Evolutionary conservation across 2,329 filamentous ascomycete species (phyloP), one percentile per base, ranked within the genome.

Genomic region (Fusarium protoensiforme): DNA sequence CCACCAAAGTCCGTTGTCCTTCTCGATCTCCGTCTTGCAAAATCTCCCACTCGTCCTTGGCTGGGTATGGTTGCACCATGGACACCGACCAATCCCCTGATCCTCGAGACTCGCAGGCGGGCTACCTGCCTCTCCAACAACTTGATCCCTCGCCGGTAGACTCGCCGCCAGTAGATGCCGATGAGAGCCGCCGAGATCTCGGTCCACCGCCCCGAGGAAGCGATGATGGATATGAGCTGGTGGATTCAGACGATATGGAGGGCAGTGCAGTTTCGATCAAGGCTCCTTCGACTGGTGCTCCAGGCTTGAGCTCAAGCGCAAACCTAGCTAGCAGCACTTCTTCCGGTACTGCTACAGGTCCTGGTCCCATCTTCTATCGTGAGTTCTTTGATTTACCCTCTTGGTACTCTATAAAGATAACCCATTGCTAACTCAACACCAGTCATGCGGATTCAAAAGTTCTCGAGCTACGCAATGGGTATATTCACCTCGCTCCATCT

Each of bases 381-480:
- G 86, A 41, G 89, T 84, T 54, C 22, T 29, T 22, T 31, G 63
- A 57, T 48, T 59, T 61, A 13, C 46, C 41, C 41, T 16, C 13
- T 10, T 7, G 16, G 11, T 29, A 14, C 3, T 24, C 46, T 51
- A 9, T 18, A 27, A 24, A 8, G 58, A 13, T 7, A 43, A n/a
- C 22, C 24, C n/a, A 36, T 54, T 60, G 46, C 68, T 72, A 35
- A 72, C 22, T 43, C 18, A 48, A 20, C 18, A n/a, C 16, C 41
- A 78, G 78, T 80, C 20, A 79, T 78, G 54, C 90, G 93, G 56
- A 87, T 96, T 38, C 96, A 98, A 82, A 92, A 91, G 81, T 98
- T 97, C 86, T 96, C 94, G 1, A 94, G 93, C 75, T 97, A 98
- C 84, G 91, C 93, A 73, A 95, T 94, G 79, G 90, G 90, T 71